These are phyloP conservation scores for Auriscalpium orientale DNA, from an alignment of 768 basidiomycete species.

Conservation along the genomic window DNA sequence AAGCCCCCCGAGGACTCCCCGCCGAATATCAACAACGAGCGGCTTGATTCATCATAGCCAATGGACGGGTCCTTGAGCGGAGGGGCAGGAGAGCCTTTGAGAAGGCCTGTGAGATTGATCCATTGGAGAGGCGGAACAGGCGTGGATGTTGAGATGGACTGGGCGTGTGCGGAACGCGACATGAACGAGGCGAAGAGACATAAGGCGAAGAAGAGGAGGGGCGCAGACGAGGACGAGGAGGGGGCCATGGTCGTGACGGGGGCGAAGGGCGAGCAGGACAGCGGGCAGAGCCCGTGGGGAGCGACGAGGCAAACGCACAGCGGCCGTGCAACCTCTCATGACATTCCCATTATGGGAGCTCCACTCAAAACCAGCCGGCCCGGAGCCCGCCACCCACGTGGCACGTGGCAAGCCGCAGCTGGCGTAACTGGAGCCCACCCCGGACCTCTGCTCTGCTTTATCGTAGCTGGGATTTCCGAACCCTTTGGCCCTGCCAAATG, in stretches of 20 bases:
- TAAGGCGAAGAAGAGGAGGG: slow-evolving; percentile 20
- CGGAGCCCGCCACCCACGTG: no score
- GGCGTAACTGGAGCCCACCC: no score
- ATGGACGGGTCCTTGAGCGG: slow-evolving; percentile 66
- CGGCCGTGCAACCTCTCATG: no score
- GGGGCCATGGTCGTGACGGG: slow-evolving; percentile 13
- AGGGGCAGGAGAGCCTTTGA: slow-evolving; percentile 46
- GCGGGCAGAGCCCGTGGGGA: background rate
- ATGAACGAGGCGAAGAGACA: slow-evolving; percentile 15
- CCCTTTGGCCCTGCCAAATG: no score
- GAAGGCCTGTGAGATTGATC: slow-evolving; percentile 60
- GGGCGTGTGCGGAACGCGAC: slow-evolving; percentile 26
- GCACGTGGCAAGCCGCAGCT: no score
- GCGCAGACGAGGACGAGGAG: slow-evolving; percentile 12
- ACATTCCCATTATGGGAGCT: no score
- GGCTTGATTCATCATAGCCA: slow-evolving; percentile 42
- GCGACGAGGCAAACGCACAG: background rate
- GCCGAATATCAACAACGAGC: slow-evolving; percentile 64
- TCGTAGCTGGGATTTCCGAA: no score
- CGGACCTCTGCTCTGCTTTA: no score
- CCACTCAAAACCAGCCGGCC: no score
- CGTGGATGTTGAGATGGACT: slow-evolving; percentile 43
- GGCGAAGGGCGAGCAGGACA: background rate
- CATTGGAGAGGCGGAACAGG: slow-evolving; percentile 57
- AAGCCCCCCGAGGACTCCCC: slow-evolving; percentile 64